A percentile compares a stretch with the other conserved stretches of the same genome.
phyloP scores from a whole-genome alignment of 305 asterid genomes.

The Rubia tinctorum region DNA sequence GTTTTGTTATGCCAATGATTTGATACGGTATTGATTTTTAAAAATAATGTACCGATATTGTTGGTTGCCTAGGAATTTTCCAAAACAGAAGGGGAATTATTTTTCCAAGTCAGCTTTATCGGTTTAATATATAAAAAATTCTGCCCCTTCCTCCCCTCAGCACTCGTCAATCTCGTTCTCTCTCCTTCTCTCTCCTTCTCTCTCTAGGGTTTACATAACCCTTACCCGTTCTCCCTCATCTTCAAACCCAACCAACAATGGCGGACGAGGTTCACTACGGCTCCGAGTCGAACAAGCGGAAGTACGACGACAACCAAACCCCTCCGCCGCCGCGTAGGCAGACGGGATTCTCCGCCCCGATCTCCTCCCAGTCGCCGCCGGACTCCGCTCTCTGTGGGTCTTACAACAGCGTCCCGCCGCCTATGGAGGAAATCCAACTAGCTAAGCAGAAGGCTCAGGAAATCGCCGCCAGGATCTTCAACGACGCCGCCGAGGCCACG shows the following conservation, averaged over 20 bases:
- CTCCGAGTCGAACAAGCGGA: constrained; percentile 39
- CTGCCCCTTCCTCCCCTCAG: not conserved
- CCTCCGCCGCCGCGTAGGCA: constrained; percentile 65
- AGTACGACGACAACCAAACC: constrained; percentile 59
- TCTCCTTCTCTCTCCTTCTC: not conserved
- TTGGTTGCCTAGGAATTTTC: too few species aligned
- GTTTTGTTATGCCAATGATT: too few species aligned
- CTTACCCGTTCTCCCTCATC: not conserved
- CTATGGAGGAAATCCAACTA: too few species aligned
- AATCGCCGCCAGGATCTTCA: too few species aligned
- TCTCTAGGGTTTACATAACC: constrained; percentile 24
- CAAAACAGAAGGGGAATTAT: not conserved
- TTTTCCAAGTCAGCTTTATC: not conserved
- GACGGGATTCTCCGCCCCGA: too few species aligned
- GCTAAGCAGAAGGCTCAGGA: too few species aligned
- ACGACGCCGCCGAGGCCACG: too few species aligned
- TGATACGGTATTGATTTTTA: too few species aligned
- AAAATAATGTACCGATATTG: too few species aligned
- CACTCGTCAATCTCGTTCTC: not conserved
- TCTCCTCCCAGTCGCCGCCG: too few species aligned
- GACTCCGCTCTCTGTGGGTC: too few species aligned
- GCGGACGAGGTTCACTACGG: constrained; percentile 41
- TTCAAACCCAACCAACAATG: constrained; percentile 20
- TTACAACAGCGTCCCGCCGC: too few species aligned
- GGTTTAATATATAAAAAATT: not conserved